A percentile compares a stretch with the other conserved stretches of the same genome.
These are phyloP conservation scores for Lactarius evosmus DNA, from an alignment of 768 basidiomycete species.

Conservation along the genomic window DNA sequence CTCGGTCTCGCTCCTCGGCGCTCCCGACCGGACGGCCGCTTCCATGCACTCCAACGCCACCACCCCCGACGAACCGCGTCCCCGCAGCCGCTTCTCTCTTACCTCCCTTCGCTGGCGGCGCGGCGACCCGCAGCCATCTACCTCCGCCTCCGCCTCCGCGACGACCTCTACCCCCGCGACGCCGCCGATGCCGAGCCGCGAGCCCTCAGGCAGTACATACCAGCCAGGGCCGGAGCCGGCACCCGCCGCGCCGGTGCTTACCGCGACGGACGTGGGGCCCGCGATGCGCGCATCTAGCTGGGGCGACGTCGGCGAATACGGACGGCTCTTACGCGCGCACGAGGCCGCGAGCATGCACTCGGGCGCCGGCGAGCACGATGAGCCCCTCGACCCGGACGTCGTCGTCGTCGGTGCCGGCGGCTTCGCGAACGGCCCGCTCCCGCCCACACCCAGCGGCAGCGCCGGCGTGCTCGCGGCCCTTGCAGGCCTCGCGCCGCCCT, in stretches of 20 bases:
- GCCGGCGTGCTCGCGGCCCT: slow-evolving; percentile 15
- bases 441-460: slow-evolving; percentile 26
- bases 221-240: neutral
- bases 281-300: slow-evolving; percentile 29
- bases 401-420: slow-evolving; percentile 28
- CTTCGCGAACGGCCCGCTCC: slow-evolving; percentile 17
- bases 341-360: slow-evolving; percentile 25
- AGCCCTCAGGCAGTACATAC: neutral
- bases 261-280: neutral
- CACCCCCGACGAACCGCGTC: slow-evolving; percentile 12
- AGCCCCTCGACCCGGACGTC: slow-evolving; percentile 24
- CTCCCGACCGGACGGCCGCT: neutral
- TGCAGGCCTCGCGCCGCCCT: neutral
- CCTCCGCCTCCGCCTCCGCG: slow-evolving; percentile 2
- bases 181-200: slow-evolving; percentile 15
- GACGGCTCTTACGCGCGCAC: slow-evolving; percentile 4
- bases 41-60: slow-evolving; percentile 25
- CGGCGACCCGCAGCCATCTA: slow-evolving; percentile 14
- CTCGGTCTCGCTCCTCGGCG: slow-evolving; percentile 16
- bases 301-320: slow-evolving; percentile 29
- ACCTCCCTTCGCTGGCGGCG: slow-evolving; percentile 24
- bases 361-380: slow-evolving; percentile 25
- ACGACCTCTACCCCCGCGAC: slow-evolving; percentile 14
- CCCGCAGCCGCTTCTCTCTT: slow-evolving; percentile 29
- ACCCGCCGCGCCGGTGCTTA: neutral